phyloP scores from a whole-genome alignment of 2,329 filamentous ascomycete genomes.

The Fusarium gaditjirri region DNA sequence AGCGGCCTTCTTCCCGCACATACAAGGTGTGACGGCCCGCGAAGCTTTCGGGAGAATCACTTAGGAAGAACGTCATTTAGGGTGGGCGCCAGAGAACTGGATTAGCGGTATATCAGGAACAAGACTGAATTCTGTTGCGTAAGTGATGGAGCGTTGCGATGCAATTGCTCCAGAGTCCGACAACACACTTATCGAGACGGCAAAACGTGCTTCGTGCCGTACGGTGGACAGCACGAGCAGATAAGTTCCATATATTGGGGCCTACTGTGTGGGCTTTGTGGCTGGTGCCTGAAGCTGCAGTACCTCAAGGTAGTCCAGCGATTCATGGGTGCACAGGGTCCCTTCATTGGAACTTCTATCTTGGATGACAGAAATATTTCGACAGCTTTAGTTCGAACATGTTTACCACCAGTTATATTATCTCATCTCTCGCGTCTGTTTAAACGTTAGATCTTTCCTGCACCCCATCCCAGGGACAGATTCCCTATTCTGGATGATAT shows the following conservation, averaged over 20 bases:
- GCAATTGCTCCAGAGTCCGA: constrained; percentile 21
- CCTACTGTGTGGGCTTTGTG: not conserved
- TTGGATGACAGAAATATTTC: not conserved
- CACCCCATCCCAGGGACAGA: not conserved
- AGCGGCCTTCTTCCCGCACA: constrained; percentile 34
- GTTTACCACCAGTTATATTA: not conserved
- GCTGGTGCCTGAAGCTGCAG: not conserved
- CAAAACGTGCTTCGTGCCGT: constrained; percentile 40
- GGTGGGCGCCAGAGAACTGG: not conserved
- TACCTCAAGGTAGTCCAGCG: not conserved
- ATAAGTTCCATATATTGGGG: not conserved
- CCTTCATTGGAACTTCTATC: not conserved
- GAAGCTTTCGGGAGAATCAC: constrained; percentile 37
- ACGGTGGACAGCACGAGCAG: constrained; percentile 41
- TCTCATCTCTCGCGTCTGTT: not conserved
- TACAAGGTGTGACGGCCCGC: constrained; percentile 33
- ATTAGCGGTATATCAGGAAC: not conserved
- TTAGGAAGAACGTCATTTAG: not conserved
- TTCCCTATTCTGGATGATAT: not conserved
- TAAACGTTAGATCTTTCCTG: not conserved
- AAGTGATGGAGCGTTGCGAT: constrained; percentile 28
- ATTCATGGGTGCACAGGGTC: not conserved
- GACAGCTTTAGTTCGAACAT: not conserved
- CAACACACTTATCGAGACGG: constrained; percentile 30
- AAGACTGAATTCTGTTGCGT: constrained; percentile 32